Evolutionary conservation across 768 basidiomycete species (phyloP).

Genomic region (Lactarius pseudohatsudake): DNA sequence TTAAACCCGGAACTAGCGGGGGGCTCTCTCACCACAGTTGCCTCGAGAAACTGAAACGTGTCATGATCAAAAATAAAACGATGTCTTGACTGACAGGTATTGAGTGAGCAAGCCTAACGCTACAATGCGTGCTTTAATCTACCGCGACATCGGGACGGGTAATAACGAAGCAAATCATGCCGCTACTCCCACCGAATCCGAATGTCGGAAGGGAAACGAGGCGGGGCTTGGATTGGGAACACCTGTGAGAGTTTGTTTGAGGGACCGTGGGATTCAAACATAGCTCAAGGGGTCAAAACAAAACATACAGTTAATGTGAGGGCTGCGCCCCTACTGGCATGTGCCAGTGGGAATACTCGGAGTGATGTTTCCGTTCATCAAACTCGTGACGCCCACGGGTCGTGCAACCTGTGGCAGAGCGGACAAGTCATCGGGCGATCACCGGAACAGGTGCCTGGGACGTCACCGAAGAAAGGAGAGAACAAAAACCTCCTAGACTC

Average conservation of each 20-base stretch:
- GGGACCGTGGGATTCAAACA: constrained; percentile 6
- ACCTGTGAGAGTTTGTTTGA: constrained; percentile 12
- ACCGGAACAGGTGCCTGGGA: background rate
- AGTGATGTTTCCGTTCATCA: background rate
- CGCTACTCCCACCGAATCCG: background rate
- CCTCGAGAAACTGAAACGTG: constrained; percentile 9
- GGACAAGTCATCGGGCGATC: background rate
- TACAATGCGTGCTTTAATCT: background rate
- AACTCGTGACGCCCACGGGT: background rate
- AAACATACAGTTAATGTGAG: background rate
- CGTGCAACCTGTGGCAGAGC: background rate
- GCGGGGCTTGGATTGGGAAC: background rate
- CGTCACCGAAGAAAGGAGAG: background rate
- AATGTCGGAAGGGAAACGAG: background rate
- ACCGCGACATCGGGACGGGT: background rate
- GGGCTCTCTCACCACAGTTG: background rate
- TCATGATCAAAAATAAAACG: background rate
- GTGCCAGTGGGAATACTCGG: background rate
- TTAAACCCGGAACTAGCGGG: background rate
- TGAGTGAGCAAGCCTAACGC: background rate
- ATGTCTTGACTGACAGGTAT: background rate
- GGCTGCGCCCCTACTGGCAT: background rate
- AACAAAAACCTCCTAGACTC: background rate
- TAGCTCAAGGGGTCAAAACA: background rate
- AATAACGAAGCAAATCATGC: background rate